Percentiles rank a stretch among this genome's conserved stretches.
phyloP scores from a whole-genome alignment of 2,329 filamentous ascomycete species.

The Hysterium pulicare region DNA sequence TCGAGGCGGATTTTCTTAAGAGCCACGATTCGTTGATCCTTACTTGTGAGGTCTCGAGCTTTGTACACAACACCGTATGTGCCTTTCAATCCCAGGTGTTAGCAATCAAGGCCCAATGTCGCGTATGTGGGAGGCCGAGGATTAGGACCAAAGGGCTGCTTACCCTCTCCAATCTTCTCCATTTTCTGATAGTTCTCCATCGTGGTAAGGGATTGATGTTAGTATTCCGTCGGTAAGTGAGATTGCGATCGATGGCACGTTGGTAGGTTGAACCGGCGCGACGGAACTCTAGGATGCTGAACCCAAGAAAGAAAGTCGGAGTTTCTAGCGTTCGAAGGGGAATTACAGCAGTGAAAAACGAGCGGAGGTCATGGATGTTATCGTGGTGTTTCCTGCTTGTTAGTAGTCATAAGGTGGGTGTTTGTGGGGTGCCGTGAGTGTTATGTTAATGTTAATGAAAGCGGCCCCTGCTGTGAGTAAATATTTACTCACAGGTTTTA shows the following conservation, averaged over 20 bases:
- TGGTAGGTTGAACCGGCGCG: neutral
- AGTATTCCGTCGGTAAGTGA: neutral
- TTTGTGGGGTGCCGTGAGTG: neutral
- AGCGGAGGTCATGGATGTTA: neutral
- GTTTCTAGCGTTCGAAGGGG: neutral
- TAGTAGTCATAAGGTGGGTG: neutral
- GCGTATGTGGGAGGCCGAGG: neutral
- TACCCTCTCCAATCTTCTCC: conserved; percentile 95
- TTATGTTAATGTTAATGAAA: too few species aligned
- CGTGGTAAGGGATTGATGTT: conserved; percentile 13
- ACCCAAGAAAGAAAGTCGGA: neutral
- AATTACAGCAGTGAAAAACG: neutral
- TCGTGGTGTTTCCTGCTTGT: conserved; percentile 1
- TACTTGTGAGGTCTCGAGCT: conserved; percentile 77
- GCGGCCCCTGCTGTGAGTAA: conserved; percentile 4
- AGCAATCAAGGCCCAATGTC: neutral
- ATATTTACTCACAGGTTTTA: too few species aligned
- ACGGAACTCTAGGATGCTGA: neutral
- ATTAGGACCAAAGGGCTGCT: conserved; percentile 5
- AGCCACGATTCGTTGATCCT: conserved; percentile 76
- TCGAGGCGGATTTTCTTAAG: conserved; percentile 95
- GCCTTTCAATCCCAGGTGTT: conserved; percentile 49
- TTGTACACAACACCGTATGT: conserved; percentile 97
- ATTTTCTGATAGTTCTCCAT: conserved; percentile 98
- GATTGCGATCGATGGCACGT: neutral